Base-by-base conservation (phyloP, 805 yeast species). In the Phaffomyces antillensis region DNA sequence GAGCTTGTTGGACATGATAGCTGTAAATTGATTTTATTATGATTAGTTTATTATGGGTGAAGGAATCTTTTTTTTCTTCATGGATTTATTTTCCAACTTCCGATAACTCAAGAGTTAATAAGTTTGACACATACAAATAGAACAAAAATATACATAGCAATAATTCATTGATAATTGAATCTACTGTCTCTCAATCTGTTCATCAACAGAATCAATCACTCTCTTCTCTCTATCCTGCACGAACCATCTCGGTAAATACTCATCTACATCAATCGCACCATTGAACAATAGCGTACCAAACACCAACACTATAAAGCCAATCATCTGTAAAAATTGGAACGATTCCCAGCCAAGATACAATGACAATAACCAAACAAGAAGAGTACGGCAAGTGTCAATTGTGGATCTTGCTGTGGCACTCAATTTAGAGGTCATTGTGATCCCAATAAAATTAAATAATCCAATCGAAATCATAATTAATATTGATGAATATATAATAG, bases 341-440 rank as follows among this genome's bases (percentile, higher is more conserved):
- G 69, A 54, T 61, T 86, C 93, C 95, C 93, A 86, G 4, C 91
- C 93, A 50, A 85, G 55, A 20, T 62, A 42, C 41, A 86, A 65
- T 0, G 93, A 86, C 9, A 83, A 74, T 1, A 81, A 34, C 95
- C 95, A 86, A 16, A 86, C 90, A 25, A 83, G 62, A 23, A 84
- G 63, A 0, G 93, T 85, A 51, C 95, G 71, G 47, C 85, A 81
- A 0, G 89, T 81, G 56, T 86, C 95, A 41, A 86, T 75, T 2
- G 93, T 86, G 20, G 88, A 79, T 56, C 93, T 70, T 2, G 90
- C 73, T 1, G 95, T 85, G 31, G 95, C 93, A 42, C 84, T 79
- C 40, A 85, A 58, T 39, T 65, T 64, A 41, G 75, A 71, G 3
- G 95, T 86, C 34, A 86, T 65, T 9, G 86, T 72, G 35, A 84